Evolutionary conservation across 495 filamentous ascomycete species (phyloP).

Genomic region (Neurospora sp.): DNA sequence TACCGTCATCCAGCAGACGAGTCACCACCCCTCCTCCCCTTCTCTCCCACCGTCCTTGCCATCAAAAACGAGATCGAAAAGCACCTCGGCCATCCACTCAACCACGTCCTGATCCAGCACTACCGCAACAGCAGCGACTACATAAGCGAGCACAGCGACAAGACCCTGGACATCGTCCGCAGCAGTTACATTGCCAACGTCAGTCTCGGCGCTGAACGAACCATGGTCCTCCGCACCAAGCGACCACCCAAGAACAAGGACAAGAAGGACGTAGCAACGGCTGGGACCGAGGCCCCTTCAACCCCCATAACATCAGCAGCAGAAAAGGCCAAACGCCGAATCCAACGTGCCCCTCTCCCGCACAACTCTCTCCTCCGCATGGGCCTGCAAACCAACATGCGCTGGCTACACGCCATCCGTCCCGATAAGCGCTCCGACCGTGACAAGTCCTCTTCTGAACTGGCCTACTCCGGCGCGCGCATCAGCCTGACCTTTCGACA

Average conservation of each 20-base stretch:
- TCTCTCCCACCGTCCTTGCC: conserved; percentile 58
- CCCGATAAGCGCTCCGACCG: conserved; percentile 64
- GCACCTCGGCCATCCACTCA: conserved; percentile 68
- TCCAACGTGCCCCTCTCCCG: conserved; percentile 63
- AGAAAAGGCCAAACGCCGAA: conserved; percentile 17
- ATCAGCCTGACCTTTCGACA: conserved; percentile 90
- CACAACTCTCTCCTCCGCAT: conserved; percentile 84
- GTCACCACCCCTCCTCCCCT: conserved; percentile 65
- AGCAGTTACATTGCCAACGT: conserved; percentile 83
- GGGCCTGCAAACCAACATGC: conserved; percentile 68
- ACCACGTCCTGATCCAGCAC: conserved; percentile 88
- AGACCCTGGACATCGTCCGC: conserved; percentile 82
- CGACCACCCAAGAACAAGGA: conserved; percentile 31
- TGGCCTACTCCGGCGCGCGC: conserved; percentile 60
- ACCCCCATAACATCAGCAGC: not conserved
- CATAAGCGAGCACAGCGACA: conserved; percentile 96
- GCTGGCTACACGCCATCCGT: conserved; percentile 84
- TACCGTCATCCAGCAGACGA: conserved; percentile 94
- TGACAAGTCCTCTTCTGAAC: conserved; percentile 60
- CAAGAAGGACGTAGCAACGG: not conserved
- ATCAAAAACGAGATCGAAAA: conserved; percentile 60
- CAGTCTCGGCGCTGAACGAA: conserved; percentile 81
- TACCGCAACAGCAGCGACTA: conserved; percentile 87
- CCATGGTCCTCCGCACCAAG: conserved; percentile 86
- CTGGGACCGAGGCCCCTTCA: not conserved